Percentiles rank a stretch among this genome's conserved stretches.
phyloP scores from a whole-genome alignment of 768 basidiomycete genomes.

The Auricularia auricula-judae region DNA sequence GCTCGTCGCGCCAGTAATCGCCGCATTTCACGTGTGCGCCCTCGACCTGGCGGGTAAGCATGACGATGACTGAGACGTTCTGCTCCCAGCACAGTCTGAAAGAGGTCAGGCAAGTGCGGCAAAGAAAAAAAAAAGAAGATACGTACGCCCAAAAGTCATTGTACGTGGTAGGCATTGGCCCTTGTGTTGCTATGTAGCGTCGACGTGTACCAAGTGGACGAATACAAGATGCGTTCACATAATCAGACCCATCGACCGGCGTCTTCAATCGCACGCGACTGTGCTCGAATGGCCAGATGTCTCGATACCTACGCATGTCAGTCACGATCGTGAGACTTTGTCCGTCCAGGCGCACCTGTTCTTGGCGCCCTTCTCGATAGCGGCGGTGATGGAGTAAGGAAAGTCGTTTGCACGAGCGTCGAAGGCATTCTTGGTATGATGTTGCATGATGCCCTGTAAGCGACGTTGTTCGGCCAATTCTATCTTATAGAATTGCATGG shows the following conservation, averaged over 20 bases:
- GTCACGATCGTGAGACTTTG: background rate
- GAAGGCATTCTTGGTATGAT: constrained; percentile 55
- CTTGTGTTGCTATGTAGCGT: constrained; percentile 93
- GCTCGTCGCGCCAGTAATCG: constrained; percentile 59
- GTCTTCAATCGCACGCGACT: constrained; percentile 68
- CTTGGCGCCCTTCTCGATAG: constrained; percentile 88
- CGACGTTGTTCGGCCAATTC: constrained; percentile 86
- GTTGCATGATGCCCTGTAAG: constrained; percentile 83
- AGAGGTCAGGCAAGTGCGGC: background rate
- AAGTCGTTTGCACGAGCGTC: constrained; percentile 26
- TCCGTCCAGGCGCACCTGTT: constrained; percentile 50
- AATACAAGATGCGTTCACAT: constrained; percentile 91
- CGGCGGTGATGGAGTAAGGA: constrained; percentile 91
- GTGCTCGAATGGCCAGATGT: constrained; percentile 97
- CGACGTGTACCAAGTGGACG: constrained; percentile 73
- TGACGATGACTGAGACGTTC: constrained; percentile 88
- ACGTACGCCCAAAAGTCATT: constrained; percentile 91
- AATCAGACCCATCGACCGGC: constrained; percentile 30
- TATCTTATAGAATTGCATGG: constrained; percentile 88
- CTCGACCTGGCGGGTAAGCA: constrained; percentile 91
- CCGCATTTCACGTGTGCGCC: constrained; percentile 85
- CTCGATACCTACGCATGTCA: constrained; percentile 54
- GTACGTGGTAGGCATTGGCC: constrained; percentile 82
- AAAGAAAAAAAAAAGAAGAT: background rate
- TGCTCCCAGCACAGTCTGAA: constrained; percentile 84